Conservation (phyloP, 1,284 basidiomycete species). For the Ceratobasidium sp. region DNA sequence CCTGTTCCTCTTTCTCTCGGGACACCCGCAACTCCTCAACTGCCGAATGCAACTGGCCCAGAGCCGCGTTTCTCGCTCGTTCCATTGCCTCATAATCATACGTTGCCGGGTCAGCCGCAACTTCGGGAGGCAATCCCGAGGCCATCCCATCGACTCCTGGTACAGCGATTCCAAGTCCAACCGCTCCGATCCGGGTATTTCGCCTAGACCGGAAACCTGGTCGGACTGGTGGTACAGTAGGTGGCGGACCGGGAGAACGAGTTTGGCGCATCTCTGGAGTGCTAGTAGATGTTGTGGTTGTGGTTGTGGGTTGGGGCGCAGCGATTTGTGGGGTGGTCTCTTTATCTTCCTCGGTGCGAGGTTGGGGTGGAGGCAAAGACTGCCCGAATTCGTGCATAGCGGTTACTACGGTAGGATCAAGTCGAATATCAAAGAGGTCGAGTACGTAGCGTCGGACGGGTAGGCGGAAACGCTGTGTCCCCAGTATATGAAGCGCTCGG, state of each 20-base stretch:
- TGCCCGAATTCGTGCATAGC: constrained; percentile 58
- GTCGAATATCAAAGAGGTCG: constrained; percentile 89
- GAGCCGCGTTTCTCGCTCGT: constrained; percentile 37
- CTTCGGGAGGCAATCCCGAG: constrained; percentile 11
- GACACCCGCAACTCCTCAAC: constrained; percentile 45
- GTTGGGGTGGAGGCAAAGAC: constrained; percentile 21
- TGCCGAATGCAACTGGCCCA: constrained; percentile 41
- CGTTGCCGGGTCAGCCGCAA: constrained; percentile 32
- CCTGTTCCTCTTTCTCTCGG: constrained; percentile 37
- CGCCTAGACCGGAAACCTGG: constrained; percentile 39
- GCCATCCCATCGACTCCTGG: constrained; percentile 41
- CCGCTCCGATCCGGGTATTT: constrained; percentile 44
- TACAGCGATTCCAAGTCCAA: constrained; percentile 36
- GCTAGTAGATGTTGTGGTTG: constrained; percentile 9
- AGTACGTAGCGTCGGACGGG: constrained; percentile 93
- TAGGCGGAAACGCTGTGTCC: constrained; percentile 88
- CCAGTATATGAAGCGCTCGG: constrained; percentile 87
- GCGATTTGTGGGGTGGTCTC: constrained; percentile 28
- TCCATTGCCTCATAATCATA: constrained; percentile 45
- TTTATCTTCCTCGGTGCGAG: constrained; percentile 31
- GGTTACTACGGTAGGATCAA: constrained; percentile 72
- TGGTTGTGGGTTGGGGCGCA: constrained; percentile 25
- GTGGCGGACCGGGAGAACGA: constrained; percentile 40
- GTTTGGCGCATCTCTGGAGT: constrained; percentile 41
- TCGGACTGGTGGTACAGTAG: constrained; percentile 30